Base-by-base conservation (phyloP, 345 rosid genomes). In the Pelargonium nanum region DNA sequence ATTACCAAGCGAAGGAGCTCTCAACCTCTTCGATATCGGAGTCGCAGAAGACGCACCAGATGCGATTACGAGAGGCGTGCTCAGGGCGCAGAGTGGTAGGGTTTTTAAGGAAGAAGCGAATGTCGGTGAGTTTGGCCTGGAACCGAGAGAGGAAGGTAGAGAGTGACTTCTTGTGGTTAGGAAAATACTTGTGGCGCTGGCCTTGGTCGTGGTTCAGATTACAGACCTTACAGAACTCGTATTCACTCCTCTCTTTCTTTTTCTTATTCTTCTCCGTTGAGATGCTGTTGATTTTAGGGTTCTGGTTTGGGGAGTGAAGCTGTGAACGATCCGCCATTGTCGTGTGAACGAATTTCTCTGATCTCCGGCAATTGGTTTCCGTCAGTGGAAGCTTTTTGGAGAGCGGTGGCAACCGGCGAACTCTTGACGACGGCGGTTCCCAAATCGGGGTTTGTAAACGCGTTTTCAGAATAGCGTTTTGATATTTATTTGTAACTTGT, bases 11-110 rank as follows among this genome's bases (percentile, higher is more conserved):
- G 23, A 89, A 83, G 68, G 78, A 75, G 79, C 89, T 86, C 26
- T 69, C 79, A 20, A 69, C 64, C 73, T 90, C 99, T 44, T 67
- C 72, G 20, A 90, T 60, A 53, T 86, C 95, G 51, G 62, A 45
- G 26, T 86, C 96, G 61, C 99, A 93, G 79, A 89, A 80, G 74
- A 84, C 81, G 72, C 93, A 86, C 96, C 97, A 83, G 34, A 87
- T 70, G 61, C 92, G 83, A 71, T 80, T 81, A 40, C 71, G 78
- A 32, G 82, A 79, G 59, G 83, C 77, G 67, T 70, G 78, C 51
- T 84, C 85, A 9, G 84, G 75, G 21, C 75, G 80, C 50, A 87
- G 72, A 60, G 70, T 20, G 73, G 56, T 72, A 69, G 95, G 95
- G 70, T 75, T 83, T 58, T 63, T 83, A 69, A 86, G 74, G 75